Base-by-base conservation (phyloP, 495 filamentous ascomycete genomes). In the Staphylotrichum tortipilum region DNA sequence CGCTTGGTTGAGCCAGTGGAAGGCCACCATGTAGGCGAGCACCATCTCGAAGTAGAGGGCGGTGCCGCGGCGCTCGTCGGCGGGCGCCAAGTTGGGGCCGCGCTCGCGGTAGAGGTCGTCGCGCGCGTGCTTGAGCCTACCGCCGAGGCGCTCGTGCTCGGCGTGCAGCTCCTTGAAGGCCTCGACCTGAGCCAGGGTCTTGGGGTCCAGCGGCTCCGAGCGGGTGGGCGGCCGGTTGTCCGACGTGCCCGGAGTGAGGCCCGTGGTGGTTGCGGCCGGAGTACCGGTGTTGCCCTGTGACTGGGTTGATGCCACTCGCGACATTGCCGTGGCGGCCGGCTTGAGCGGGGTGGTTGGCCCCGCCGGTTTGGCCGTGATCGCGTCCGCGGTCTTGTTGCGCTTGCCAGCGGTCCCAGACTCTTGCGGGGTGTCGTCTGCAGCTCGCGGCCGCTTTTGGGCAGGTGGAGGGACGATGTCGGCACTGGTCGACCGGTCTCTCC, bases 251-350 rank as follows among this genome's bases (percentile, higher is more conserved):
- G 71, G 70, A 0, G 71, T 73, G 30, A 67, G 59, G 24, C 57
- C 60, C 22, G 63, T 63, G 0, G 60, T 43, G 30, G 61, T 61
- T 14, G 67, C 68, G 10, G 72, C 71, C 2, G n/a, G n/a, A n/a
- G n/a, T n/a, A n/a, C n/a, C n/a, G n/a, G 73, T 75, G 26, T 61
- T 62, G 14, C 56, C 59, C 46, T 68, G 66, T 4, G 70, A 74
- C 40, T 70, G 68, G 50, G 55, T 73, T n/a, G 73, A 74, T 17
- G 70, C 55, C 10, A 70, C 68, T n/a, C 71, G 67, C 9, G 65
- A 68, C 71, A 74, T 76, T 36, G 68, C 55, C 1, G 68, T 67
- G 18, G 71, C 62, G 22, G 48, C 41, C n/a, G 59, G 68, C 47
- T 71, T 73, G 15, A 71, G 65, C 1, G 73, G 71, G 1, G 73